Evolutionary conservation across 192 early-diverging fungal species (phyloP).

Genomic region (Entomortierella lignicola): DNA sequence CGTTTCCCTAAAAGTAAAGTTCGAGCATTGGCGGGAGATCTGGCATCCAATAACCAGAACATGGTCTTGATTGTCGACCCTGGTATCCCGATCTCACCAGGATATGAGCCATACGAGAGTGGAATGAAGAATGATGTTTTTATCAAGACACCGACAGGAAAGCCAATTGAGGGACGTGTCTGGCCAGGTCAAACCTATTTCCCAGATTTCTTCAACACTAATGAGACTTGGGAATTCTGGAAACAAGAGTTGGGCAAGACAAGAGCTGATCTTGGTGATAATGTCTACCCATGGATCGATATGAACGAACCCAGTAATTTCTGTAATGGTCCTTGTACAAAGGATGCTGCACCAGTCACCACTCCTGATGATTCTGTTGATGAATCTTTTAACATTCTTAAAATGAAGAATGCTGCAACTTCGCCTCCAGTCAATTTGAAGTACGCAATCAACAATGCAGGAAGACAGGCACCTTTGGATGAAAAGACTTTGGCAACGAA

Average conservation of each 20-base stretch:
- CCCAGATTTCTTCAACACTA: constrained; percentile 72
- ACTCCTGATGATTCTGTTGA: neutral
- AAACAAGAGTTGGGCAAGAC: constrained; percentile 55
- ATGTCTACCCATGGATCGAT: constrained; percentile 76
- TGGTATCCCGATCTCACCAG: constrained; percentile 62
- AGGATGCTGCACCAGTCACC: neutral
- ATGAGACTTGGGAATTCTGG: constrained; percentile 52
- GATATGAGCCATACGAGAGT: constrained; percentile 63
- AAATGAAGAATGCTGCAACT: constrained; percentile 23
- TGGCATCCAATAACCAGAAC: constrained; percentile 62
- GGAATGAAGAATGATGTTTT: constrained; percentile 65
- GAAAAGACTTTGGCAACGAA: constrained; percentile 37
- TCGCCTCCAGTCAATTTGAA: constrained; percentile 44
- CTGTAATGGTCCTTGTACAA: constrained; percentile 67
- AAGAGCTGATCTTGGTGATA: constrained; percentile 55
- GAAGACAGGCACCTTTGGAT: constrained; percentile 32
- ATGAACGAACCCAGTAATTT: constrained; percentile 79
- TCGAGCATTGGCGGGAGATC: constrained; percentile 54
- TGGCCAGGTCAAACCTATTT: constrained; percentile 76
- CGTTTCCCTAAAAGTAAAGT: constrained; percentile 67
- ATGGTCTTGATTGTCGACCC: constrained; percentile 76
- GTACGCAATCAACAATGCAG: constrained; percentile 52
- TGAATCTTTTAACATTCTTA: constrained; percentile 30
- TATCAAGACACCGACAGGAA: constrained; percentile 67
- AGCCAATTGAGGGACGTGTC: constrained; percentile 65